Evolutionary conservation across 345 rosid species (phyloP).

Genomic region (Moringa oleifera): DNA sequence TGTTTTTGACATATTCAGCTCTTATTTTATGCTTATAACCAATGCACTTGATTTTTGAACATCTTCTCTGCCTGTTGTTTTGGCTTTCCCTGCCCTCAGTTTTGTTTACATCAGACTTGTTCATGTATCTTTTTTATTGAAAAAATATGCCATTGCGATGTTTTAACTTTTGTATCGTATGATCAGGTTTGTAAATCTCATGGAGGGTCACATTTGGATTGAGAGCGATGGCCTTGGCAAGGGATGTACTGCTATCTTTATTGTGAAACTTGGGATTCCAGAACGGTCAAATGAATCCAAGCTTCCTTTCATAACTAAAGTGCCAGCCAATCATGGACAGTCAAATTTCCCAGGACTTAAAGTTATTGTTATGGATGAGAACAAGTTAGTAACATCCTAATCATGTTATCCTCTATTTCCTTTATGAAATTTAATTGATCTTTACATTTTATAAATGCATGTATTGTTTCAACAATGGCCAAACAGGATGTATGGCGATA

Average conservation of each 20-base stretch:
- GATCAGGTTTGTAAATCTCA: slow-evolving; percentile 89
- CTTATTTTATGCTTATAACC: not conserved
- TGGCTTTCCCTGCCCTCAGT: not conserved
- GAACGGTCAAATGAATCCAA: slow-evolving; percentile 49
- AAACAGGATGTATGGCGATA: too few species aligned
- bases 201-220: slow-evolving; percentile 96
- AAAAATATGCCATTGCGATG: too few species aligned
- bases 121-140: slow-evolving; percentile 3
- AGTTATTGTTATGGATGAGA: slow-evolving; percentile 92
- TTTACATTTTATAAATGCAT: not conserved
- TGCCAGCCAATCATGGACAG: slow-evolving; percentile 41
- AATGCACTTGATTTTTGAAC: not conserved
- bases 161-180: slow-evolving; percentile 14
- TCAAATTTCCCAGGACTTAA: slow-evolving; percentile 74
- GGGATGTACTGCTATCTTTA: slow-evolving; percentile 82
- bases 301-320: slow-evolving; percentile 31
- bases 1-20: not conserved
- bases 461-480: too few species aligned
- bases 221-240: slow-evolving; percentile 96
- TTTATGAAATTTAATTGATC: not conserved
- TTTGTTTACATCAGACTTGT: not conserved
- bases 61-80: slow-evolving; percentile 3
- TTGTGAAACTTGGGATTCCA: slow-evolving; percentile 70
- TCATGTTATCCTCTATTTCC: slow-evolving; percentile 6
- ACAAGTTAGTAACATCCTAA: slow-evolving; percentile 49